Percentiles rank a stretch among this genome's conserved stretches.
Conservation (phyloP, 2,329 filamentous ascomycete species). For the Pseudocercospora fijiensis region DNA sequence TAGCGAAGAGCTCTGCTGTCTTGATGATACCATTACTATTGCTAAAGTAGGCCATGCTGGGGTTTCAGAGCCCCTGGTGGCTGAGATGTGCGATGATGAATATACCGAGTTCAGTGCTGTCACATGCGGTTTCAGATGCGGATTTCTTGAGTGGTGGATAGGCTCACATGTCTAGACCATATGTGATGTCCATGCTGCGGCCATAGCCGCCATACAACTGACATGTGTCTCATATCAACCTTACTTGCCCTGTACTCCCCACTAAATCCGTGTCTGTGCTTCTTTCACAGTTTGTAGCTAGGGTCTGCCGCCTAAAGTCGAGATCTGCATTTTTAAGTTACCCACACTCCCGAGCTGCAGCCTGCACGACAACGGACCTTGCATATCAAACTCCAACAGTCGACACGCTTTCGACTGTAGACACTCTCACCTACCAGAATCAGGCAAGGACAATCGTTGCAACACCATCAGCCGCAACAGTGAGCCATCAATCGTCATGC, state of each 20-base stretch:
- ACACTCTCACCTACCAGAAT: too few relatives aligned
- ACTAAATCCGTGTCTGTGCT: neutral
- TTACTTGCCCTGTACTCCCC: neutral
- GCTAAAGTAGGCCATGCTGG: neutral
- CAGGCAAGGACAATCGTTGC: neutral
- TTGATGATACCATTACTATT: slow-evolving; percentile 5
- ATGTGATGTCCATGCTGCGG: neutral
- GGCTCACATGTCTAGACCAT: neutral
- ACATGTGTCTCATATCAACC: neutral
- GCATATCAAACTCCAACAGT: neutral
- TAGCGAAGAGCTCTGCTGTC: slow-evolving; percentile 8
- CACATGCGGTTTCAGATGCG: neutral
- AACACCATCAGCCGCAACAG: neutral
- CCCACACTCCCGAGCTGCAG: neutral
- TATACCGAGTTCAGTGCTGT: neutral
- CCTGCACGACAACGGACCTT: neutral
- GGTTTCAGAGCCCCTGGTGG: neutral
- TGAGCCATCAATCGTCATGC: neutral
- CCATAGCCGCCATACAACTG: neutral
- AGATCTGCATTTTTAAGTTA: neutral
- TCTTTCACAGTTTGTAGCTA: neutral
- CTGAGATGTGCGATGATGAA: slow-evolving; percentile 1
- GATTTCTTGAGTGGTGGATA: neutral
- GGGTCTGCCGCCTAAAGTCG: neutral
- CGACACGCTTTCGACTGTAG: too few relatives aligned